Evolutionary conservation across 176 grass and related monocot genomes (phyloP), one percentile per base, ranked within the genome.

Genomic region (Secale cereale): DNA sequence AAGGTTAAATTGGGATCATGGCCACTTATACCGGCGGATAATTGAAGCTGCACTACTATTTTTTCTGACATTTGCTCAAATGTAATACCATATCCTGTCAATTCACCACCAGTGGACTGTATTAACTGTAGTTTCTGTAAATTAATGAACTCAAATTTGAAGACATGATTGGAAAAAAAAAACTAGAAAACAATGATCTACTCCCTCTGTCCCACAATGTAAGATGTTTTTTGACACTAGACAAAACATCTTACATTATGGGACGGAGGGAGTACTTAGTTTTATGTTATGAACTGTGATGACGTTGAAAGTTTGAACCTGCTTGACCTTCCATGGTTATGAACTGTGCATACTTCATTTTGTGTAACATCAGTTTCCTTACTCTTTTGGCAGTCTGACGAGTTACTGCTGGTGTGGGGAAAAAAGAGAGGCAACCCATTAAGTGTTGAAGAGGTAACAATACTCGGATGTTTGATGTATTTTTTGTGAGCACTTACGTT

Each of bases 401-500:
- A 87, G 64, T 86, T 92, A 72, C 88, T 90, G 81, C 84, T 99
- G 20, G 91, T 94, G 28, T 99, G 97, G 94, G 97, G 97, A 68
- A 99, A 96, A 87, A 88, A 92, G 89, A 96, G 97, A 82, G 92
- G 87, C 17, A 68, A 2, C 5, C 86, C 91, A n/a, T 89, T 99
- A 69, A 86, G 71, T 79, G 78, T 88, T 65, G 84, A 96, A 85
- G 94, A 99, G 97, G 97, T 99, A 96, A 81, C 37, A 23, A 32
- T 57, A 71, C 25, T 43, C 3, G 2, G 3, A 64, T 57, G 33
- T 60, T 46, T 71, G 11, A 50, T 90, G 62, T 81, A 60, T 85
- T 33, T 78, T 78, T 76, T 26, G 59, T 13, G 6, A 69, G 22
- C 45, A 69, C 16, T 84, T 83, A 43, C 72, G 15, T 48, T 83